Conservation (phyloP, 169 alveolate species). For the Eimeria necatrix region DNA sequence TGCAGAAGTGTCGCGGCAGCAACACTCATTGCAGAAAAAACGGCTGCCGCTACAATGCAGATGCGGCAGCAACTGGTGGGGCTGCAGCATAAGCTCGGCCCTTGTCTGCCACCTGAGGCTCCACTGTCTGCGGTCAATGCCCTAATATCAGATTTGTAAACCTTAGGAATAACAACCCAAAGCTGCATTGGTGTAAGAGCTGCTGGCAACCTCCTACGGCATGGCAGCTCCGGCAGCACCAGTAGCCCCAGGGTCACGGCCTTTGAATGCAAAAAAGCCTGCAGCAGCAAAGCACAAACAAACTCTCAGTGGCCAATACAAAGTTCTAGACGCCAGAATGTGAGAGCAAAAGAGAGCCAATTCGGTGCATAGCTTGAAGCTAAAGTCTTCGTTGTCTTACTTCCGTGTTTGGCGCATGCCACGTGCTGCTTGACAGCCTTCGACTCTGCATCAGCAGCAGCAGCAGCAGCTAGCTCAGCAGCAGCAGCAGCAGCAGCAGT, state of each 20-base stretch:
- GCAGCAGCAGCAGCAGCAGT: slow-evolving; percentile 52
- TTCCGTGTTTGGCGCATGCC: slow-evolving; percentile 48
- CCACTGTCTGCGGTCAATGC: neutral
- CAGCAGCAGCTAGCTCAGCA: slow-evolving; percentile 17
- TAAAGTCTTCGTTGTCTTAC: neutral
- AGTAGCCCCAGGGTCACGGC: neutral
- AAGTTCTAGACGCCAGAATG: neutral
- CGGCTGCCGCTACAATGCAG: neutral
- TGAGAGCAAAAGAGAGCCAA: neutral
- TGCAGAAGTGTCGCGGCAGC: neutral
- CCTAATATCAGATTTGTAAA: neutral
- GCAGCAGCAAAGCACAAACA: slow-evolving; percentile 21
- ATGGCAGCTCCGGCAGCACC: slow-evolving; percentile 33
- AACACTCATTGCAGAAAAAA: neutral
- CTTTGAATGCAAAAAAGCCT: slow-evolving; percentile 27
- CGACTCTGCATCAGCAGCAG: slow-evolving; percentile 30
- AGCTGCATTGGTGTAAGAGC: neutral
- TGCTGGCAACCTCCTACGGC: neutral
- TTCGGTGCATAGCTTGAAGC: neutral
- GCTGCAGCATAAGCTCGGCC: neutral
- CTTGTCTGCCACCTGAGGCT: neutral
- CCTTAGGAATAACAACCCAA: neutral
- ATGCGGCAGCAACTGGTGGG: slow-evolving; percentile 5
- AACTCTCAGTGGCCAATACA: neutral
- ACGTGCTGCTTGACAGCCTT: neutral